Base-by-base conservation (phyloP, 1,139 yeast species). In the Suhomyces guaymorum region DNA sequence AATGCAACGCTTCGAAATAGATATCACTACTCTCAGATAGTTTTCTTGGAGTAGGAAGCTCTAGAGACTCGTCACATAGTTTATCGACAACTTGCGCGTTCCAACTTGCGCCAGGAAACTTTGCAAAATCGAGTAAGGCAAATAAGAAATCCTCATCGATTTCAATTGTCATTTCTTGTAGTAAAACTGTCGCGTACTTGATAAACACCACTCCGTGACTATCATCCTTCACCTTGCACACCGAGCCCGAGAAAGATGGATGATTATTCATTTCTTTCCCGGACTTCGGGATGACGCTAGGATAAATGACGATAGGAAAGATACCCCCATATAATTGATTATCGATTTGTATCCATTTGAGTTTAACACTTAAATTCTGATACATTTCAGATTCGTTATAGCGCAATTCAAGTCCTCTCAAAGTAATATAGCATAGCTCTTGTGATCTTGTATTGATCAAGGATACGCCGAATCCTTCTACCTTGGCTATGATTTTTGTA, bases 321-420 rank as follows among this genome's bases (percentile, higher is more conserved):
- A 84, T 76, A 8, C 96, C 87, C 1, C 96, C 96, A 56, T 80
- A 87, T 26, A 92, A 62, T 54, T 89, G 96, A 52, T 94, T 92
- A 56, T 94, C 98, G 35, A 90, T 73, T 57, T 94, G 99, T 26
- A 92, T 67, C 98, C 98, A 94, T 54, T 90, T 90, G 51, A 90
- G 61, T 52, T 89, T 89, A 59, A 83, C 65, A 45, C 94, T 81
- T 35, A 85, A 54, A 17, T 86, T 86, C 55, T 89, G 95, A 49
- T 86, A 87, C 16, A 87, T 60, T 31, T 88, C 95, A 0, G 96
- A 85, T 45, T 87, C 92, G 51, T 84, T 84, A 58, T 84, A 88
- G 33, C 86, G 72, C 21, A 90, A 46, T 52, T 90, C 97, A 38
- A 89, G 58, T 2, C 97, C 97, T 39, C 89, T 70, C 22, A 86